These are phyloP conservation scores for Rhizopus stolonifer DNA, from an alignment of 371 early-diverging fungal genomes.

Conservation along the genomic window DNA sequence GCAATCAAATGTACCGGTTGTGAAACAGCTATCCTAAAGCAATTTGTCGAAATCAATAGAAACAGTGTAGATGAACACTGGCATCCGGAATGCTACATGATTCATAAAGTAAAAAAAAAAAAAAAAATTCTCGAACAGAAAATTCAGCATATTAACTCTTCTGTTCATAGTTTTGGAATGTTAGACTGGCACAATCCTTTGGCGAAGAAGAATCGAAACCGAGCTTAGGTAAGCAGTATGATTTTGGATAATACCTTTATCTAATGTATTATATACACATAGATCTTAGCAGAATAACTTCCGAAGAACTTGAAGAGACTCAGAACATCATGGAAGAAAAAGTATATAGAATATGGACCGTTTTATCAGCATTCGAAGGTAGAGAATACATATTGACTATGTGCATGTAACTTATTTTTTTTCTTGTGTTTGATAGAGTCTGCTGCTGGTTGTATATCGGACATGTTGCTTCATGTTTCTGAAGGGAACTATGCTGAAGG, in stretches of 20 bases:
- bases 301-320: conserved; percentile 53
- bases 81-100: conserved; percentile 99
- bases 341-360: conserved; percentile 89
- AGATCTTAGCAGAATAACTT: conserved; percentile 29
- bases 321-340: conserved; percentile 79
- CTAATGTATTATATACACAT: not conserved
- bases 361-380: conserved; percentile 90
- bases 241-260: too few species aligned
- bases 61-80: conserved; percentile 85
- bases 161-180: conserved; percentile 73
- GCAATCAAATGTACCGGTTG: conserved; percentile 94
- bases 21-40: conserved; percentile 89
- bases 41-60: conserved; percentile 89
- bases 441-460: conserved; percentile 94
- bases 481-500: conserved; percentile 82
- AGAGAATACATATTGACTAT: conserved; percentile 1
- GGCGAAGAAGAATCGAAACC: conserved; percentile 12
- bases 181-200: conserved; percentile 56
- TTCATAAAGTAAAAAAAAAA: conserved; percentile 68
- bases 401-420: not conserved
- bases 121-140: not conserved
- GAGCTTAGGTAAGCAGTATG: conserved; percentile 11
- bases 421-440: conserved; percentile 61
- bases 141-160: not conserved
- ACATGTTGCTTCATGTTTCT: conserved; percentile 92